Evolutionary conservation across 352 stramenopile genomes (phyloP).

Genomic region (Hyaloperonospora arabidopsidis): DNA sequence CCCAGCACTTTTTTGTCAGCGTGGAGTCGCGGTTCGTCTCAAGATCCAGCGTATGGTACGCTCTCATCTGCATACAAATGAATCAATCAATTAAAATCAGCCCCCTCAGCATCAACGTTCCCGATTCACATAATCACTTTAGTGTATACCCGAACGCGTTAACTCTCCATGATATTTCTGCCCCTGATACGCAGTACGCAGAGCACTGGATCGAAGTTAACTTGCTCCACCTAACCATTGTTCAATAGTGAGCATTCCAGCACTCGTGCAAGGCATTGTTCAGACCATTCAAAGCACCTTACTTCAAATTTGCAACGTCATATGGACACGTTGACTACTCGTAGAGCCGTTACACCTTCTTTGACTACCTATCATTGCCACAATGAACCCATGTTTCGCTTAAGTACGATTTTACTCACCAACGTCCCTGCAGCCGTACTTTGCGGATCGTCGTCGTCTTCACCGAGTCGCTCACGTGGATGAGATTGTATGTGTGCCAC

Average conservation of each 20-base stretch:
- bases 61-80: slow-evolving; percentile 70
- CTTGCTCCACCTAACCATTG: slow-evolving; percentile 80
- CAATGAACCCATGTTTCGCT: neutral
- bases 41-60: slow-evolving; percentile 97
- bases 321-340: slow-evolving; percentile 89
- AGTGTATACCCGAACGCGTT: slow-evolving; percentile 86
- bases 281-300: neutral
- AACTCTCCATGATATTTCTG: slow-evolving; percentile 90
- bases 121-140: neutral
- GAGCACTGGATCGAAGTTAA: slow-evolving; percentile 93
- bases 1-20: slow-evolving; percentile 95
- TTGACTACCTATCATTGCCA: slow-evolving; percentile 80
- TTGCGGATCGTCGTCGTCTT: slow-evolving; percentile 96
- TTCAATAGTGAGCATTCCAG: slow-evolving; percentile 1
- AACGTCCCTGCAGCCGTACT: slow-evolving; percentile 33
- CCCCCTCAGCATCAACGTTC: neutral
- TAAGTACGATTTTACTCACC: slow-evolving; percentile 14
- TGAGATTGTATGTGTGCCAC: slow-evolving; percentile 98
- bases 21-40: slow-evolving; percentile 95
- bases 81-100: neutral
- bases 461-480: slow-evolving; percentile 90
- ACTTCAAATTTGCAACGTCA: slow-evolving; percentile 94
- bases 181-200: slow-evolving; percentile 93
- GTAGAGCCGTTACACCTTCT: slow-evolving; percentile 91
- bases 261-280: neutral